Evolutionary conservation across 208 protist species (phyloP).

Genomic region (Tritrichomonas foetus): DNA sequence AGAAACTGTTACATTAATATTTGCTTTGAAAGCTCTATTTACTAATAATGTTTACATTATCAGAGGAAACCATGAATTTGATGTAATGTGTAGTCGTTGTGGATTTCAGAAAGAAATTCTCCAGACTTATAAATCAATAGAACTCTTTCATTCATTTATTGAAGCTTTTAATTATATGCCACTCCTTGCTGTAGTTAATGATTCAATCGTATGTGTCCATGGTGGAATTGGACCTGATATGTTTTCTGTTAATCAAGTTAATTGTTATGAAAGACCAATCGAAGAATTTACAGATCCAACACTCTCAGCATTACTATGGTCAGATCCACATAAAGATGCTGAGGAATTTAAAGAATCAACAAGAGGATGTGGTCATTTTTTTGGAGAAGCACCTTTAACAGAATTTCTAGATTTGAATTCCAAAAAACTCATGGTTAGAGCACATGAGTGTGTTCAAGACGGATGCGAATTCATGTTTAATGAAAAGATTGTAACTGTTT

Average conservation of each 20-base stretch:
- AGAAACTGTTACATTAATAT: background rate
- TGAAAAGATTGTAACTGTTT: too few species aligned
- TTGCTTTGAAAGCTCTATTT: slow-evolving; percentile 54
- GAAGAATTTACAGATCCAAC: too few species aligned
- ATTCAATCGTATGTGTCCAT: slow-evolving; percentile 71
- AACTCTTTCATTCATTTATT: slow-evolving; percentile 73
- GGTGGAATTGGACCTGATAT: slow-evolving; percentile 70
- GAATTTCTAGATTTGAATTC: too few species aligned
- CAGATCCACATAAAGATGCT: too few species aligned
- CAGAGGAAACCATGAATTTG: slow-evolving; percentile 80
- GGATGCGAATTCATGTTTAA: too few species aligned
- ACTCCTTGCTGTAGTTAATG: slow-evolving; percentile 61
- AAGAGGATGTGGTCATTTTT: slow-evolving; percentile 76
- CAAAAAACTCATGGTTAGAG: too few species aligned
- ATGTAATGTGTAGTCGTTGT: slow-evolving; percentile 80
- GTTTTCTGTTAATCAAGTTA: too few species aligned
- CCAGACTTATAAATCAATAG: slow-evolving; percentile 72
- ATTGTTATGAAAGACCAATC: too few species aligned
- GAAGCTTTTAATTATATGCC: slow-evolving; percentile 74
- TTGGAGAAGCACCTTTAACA: slow-evolving; percentile 61
- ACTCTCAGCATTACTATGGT: too few species aligned
- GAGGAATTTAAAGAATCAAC: too few species aligned
- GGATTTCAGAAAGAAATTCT: slow-evolving; percentile 77
- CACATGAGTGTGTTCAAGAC: too few species aligned
- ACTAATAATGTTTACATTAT: slow-evolving; percentile 74